Conservation (phyloP, 2,329 filamentous ascomycete genomes). For the Magnaporthiopsis incrustans region DNA sequence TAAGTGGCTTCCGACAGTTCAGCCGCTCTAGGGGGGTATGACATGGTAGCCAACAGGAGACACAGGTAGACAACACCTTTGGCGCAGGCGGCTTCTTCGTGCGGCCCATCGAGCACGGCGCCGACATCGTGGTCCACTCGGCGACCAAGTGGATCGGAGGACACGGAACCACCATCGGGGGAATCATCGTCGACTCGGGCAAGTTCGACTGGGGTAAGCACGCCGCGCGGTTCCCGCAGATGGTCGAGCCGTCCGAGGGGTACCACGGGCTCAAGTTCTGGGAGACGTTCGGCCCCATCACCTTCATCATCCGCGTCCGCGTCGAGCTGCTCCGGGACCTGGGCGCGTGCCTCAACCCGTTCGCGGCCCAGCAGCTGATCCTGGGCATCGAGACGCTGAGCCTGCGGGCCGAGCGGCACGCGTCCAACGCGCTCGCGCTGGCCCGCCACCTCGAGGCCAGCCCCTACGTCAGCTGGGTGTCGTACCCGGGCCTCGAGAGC, state of each 20-base stretch:
- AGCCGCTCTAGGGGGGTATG: not conserved
- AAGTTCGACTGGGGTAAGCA: constrained; percentile 92
- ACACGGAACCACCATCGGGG: constrained; percentile 86
- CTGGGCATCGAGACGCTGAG: constrained; percentile 86
- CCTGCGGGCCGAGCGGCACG: constrained; percentile 78
- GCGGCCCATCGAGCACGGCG: constrained; percentile 80
- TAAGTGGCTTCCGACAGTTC: constrained; percentile 22
- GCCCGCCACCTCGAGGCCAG: constrained; percentile 79
- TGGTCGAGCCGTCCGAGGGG: constrained; percentile 78
- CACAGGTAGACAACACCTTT: constrained; percentile 84
- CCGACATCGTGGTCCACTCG: constrained; percentile 89
- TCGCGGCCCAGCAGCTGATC: constrained; percentile 85
- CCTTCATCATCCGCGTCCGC: constrained; percentile 77
- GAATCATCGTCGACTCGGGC: constrained; percentile 78
- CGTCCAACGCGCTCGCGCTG: constrained; percentile 70
- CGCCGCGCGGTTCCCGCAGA: constrained; percentile 79
- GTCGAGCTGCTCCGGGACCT: constrained; percentile 88
- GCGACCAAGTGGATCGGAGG: constrained; percentile 97
- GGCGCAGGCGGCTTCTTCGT: constrained; percentile 86
- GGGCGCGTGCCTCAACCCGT: constrained; percentile 76
- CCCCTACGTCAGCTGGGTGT: constrained; percentile 83
- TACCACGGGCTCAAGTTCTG: constrained; percentile 94
- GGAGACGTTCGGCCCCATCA: constrained; percentile 78
- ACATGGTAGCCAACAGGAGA: not conserved
- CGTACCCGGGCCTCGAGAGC: constrained; percentile 79